phyloP scores from a whole-genome alignment of 1,284 basidiomycete species.

The Polyporus tsugae region DNA sequence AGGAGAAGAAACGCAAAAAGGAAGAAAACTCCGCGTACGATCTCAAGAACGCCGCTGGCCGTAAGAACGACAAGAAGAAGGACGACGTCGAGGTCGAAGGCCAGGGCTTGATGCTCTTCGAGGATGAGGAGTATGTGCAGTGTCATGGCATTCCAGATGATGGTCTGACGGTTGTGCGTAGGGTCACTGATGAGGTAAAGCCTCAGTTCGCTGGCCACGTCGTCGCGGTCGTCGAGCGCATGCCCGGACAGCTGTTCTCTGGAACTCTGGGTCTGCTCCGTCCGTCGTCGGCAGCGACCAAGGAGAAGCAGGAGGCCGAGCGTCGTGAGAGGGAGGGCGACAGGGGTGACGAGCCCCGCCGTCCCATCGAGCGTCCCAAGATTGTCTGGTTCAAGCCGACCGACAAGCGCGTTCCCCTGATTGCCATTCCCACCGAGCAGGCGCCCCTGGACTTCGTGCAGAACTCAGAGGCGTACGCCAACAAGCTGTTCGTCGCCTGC shows the following conservation, averaged over 20 bases:
- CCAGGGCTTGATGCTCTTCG: constrained; percentile 94
- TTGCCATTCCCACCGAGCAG: constrained; percentile 99
- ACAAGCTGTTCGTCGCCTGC: constrained; percentile 96
- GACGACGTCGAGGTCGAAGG: constrained; percentile 99
- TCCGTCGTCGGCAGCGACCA: constrained; percentile 97
- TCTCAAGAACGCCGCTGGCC: constrained; percentile 73
- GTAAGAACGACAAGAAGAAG: constrained; percentile 99
- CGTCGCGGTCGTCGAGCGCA: constrained; percentile 97
- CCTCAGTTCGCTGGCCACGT: constrained; percentile 98
- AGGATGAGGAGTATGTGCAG: constrained; percentile 88
- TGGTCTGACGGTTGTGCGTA: constrained; percentile 42
- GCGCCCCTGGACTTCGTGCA: constrained; percentile 97
- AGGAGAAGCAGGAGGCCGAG: constrained; percentile 99
- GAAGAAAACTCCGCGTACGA: constrained; percentile 97
- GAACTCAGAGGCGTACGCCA: constrained; percentile 90
- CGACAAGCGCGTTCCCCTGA: constrained; percentile 98
- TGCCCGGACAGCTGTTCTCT: constrained; percentile 98
- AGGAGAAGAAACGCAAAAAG: constrained; percentile 99
- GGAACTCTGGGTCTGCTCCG: constrained; percentile 96
- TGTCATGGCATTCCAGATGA: constrained; percentile 12
- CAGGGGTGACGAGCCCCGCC: constrained; percentile 81
- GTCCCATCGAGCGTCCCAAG: constrained; percentile 91
- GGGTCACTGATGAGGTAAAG: constrained; percentile 96
- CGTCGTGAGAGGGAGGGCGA: constrained; percentile 96
- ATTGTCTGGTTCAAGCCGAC: constrained; percentile 99